These are phyloP conservation scores for Leccinum fallax DNA, from an alignment of 1,284 basidiomycete genomes.

Conservation along the genomic window DNA sequence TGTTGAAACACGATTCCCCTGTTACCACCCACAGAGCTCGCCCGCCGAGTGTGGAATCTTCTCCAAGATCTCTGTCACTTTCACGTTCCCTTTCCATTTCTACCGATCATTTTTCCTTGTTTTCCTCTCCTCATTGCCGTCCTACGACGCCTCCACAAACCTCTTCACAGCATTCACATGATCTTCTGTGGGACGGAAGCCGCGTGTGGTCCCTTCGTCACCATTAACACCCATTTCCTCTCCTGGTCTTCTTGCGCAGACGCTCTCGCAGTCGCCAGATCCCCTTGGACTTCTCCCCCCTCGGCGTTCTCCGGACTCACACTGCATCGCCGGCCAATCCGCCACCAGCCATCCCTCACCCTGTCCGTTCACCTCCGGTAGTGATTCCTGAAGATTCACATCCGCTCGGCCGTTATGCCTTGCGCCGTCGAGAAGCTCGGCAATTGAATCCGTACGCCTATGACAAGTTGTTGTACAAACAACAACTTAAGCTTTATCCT, in stretches of 20 bases:
- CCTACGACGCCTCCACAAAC: constrained; percentile 19
- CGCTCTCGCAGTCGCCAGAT: constrained; percentile 16
- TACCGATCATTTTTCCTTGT: constrained; percentile 5
- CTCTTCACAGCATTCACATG: constrained; percentile 15
- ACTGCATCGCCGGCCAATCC: neutral
- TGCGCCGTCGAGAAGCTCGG: constrained; percentile 50
- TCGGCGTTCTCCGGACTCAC: neutral
- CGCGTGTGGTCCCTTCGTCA: constrained; percentile 14
- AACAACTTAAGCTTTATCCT: constrained; percentile 48
- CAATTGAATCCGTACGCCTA: constrained; percentile 58
- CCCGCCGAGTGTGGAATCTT: neutral
- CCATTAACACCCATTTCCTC: constrained; percentile 31
- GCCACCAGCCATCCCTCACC: neutral
- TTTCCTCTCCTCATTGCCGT: constrained; percentile 10
- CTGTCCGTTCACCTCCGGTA: constrained; percentile 1
- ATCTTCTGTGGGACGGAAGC: neutral
- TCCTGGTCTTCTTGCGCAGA: constrained; percentile 10
- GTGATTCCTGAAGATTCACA: constrained; percentile 21
- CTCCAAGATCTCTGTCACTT: constrained; percentile 1
- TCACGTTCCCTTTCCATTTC: constrained; percentile 11
- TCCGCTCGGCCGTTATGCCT: constrained; percentile 44
- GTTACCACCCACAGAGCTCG: neutral
- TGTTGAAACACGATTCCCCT: neutral
- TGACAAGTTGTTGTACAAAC: constrained; percentile 51
- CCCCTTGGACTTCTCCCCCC: constrained; percentile 23